These are phyloP conservation scores for Phylloporus arenicola DNA, from an alignment of 768 basidiomycete genomes.

Conservation along the genomic window DNA sequence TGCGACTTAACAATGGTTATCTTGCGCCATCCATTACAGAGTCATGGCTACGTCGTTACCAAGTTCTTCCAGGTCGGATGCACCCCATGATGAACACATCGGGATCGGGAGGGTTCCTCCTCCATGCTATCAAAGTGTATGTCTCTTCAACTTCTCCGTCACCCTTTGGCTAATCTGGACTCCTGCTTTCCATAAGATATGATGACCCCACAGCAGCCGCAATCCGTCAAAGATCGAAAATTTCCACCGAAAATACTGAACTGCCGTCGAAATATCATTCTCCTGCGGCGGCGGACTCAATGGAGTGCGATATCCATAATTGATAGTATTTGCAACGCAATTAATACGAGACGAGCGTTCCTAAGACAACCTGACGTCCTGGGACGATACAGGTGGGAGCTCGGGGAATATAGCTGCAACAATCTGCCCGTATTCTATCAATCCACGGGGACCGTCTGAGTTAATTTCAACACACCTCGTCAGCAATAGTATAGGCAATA, in stretches of 20 bases:
- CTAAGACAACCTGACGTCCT: neutral
- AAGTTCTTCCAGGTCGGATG: slow-evolving; percentile 92
- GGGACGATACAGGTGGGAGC: slow-evolving; percentile 13
- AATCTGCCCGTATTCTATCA: slow-evolving; percentile 35
- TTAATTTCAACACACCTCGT: slow-evolving; percentile 59
- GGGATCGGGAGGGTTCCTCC: slow-evolving; percentile 82
- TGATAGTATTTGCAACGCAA: neutral
- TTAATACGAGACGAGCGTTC: neutral
- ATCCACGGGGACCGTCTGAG: neutral
- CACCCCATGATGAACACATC: slow-evolving; percentile 93
- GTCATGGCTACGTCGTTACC: slow-evolving; percentile 84
- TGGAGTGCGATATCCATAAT: slow-evolving; percentile 3
- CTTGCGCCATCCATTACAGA: slow-evolving; percentile 80
- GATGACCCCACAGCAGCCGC: slow-evolving; percentile 58
- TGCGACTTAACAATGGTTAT: slow-evolving; percentile 62
- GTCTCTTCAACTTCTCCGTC: slow-evolving; percentile 10
- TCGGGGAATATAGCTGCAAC: slow-evolving; percentile 61
- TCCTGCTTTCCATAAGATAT: slow-evolving; percentile 37
- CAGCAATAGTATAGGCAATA: slow-evolving; percentile 79
- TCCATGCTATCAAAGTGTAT: slow-evolving; percentile 85
- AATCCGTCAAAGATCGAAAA: slow-evolving; percentile 38
- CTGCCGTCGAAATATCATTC: slow-evolving; percentile 5
- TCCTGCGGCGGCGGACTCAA: slow-evolving; percentile 14
- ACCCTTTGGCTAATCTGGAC: neutral
- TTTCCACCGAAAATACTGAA: slow-evolving; percentile 7